Evolutionary conservation across 768 basidiomycete species (phyloP).

Genomic region (Tulasnella sp.): DNA sequence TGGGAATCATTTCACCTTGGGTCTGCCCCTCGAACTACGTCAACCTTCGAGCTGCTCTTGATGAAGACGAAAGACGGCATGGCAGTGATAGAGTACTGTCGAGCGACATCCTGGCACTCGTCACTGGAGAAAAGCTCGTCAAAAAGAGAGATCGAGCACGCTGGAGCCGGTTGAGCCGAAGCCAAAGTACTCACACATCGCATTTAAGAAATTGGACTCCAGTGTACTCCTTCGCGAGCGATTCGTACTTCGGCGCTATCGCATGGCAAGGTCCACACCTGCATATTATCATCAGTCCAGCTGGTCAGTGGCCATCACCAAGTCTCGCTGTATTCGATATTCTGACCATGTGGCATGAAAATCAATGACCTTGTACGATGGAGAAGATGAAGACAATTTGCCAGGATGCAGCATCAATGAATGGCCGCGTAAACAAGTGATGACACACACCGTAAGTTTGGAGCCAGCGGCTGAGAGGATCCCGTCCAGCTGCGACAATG

Average conservation of each 20-base stretch:
- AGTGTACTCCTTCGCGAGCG: conserved; percentile 54
- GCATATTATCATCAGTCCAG: conserved; percentile 18
- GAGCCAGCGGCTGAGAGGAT: conserved; percentile 48
- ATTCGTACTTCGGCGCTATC: conserved; percentile 68
- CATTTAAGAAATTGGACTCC: conserved; percentile 69
- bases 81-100: conserved; percentile 50
- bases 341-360: conserved; percentile 74
- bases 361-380: conserved; percentile 30
- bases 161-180: too few relatives aligned
- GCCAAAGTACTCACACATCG: conserved; percentile 16
- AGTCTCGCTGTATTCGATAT: not conserved
- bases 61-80: conserved; percentile 85
- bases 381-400: too few relatives aligned
- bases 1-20: conserved; percentile 37
- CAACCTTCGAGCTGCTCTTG: conserved; percentile 54
- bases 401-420: too few relatives aligned
- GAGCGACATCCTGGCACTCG: conserved; percentile 55
- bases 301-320: not conserved
- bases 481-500: conserved; percentile 50
- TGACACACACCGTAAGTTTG: conserved; percentile 48
- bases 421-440: too few relatives aligned
- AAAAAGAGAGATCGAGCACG: not conserved
- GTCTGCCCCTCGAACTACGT: conserved; percentile 65
- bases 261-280: conserved; percentile 84
- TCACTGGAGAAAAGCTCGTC: conserved; percentile 30